Percentiles rank a stretch among this genome's conserved stretches.
phyloP scores from a whole-genome alignment of 495 filamentous ascomycete genomes.

The Hypoxylon intermedium region DNA sequence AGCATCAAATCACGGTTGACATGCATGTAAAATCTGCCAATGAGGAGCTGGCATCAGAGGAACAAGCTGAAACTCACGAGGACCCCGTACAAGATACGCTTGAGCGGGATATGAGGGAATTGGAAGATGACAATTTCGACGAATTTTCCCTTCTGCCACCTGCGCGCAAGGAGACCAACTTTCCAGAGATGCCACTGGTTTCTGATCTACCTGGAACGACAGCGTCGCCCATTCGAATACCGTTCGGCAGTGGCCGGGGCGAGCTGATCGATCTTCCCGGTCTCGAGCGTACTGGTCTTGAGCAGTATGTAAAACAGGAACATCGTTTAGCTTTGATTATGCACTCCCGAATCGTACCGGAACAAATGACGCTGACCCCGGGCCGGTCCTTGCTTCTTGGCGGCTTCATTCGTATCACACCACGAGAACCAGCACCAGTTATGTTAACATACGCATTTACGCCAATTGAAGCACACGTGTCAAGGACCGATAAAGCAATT shows the following conservation, averaged over 20 bases:
- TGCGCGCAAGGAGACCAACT: conserved; percentile 70
- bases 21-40: conserved; percentile 30
- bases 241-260: conserved; percentile 82
- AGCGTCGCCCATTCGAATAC: conserved; percentile 87
- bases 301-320: conserved; percentile 68
- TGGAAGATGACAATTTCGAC: conserved; percentile 35
- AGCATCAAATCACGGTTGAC: conserved; percentile 44
- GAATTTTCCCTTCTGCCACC: conserved; percentile 72
- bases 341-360: conserved; percentile 69
- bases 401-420: conserved; percentile 88
- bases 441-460: conserved; percentile 82
- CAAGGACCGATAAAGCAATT: conserved; percentile 78
- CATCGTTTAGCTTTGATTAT: conserved; percentile 75
- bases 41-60: conserved; percentile 23
- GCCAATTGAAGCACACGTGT: conserved; percentile 73
- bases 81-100: conserved; percentile 31
- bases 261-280: conserved; percentile 96
- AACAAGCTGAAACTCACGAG: conserved; percentile 22
- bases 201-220: conserved; percentile 92
- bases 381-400: conserved; percentile 85
- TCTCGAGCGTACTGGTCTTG: conserved; percentile 74
- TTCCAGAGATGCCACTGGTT: conserved; percentile 80
- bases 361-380: conserved; percentile 73
- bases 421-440: conserved; percentile 65
- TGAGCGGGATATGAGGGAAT: conserved; percentile 30